Evolutionary conservation across 73 alveolate species (phyloP), one percentile per base, ranked within the genome.

Genomic region (Stentor roeselii): DNA sequence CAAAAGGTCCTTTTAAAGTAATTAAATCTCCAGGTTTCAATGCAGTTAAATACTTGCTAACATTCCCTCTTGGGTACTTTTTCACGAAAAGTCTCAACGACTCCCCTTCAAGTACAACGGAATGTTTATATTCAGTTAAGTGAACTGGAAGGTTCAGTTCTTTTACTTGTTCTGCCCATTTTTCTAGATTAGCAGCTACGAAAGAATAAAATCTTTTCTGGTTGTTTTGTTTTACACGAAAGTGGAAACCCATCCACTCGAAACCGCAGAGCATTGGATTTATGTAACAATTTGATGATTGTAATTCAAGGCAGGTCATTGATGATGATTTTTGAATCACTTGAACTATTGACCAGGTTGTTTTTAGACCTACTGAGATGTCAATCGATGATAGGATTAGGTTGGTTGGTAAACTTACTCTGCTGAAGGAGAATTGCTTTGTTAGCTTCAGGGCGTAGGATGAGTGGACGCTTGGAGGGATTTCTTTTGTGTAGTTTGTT

Each of bases 191-290:
- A 11, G 67, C 21, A 11, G 21, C 6, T 50, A 50, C 67, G 6
- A 50, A 50, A 50, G 67, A 11, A 50, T 50, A 50, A 50, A 11
- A 50, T 21, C 67, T 50, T 50, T 50, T 50, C 6, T 6, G 6
- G 6, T 50, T 6, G 21, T 21, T 50, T 21, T 11, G 6, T 11
- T 6, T 67, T 11, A 67, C 37, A 1, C 37, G 27, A 67, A 67
- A 67, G 34, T 34, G 41, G 27, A 27, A 27, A 21, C 80, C 80
- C n/a, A 67, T 21, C 80, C 80, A 67, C 37, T 67, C 80, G 2
- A 1, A 67, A 30, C 80, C 80, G 21, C 21, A 27, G n/a, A n/a
- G n/a, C 11, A 40, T 36, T 21, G 50, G 1, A 32, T 67, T 67
- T 27, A 67, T 40, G 34, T 21, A 15, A 36, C 80, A 67, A 21